Conservation (phyloP, 1,284 basidiomycete species). For the Cronartium ribicola region DNA sequence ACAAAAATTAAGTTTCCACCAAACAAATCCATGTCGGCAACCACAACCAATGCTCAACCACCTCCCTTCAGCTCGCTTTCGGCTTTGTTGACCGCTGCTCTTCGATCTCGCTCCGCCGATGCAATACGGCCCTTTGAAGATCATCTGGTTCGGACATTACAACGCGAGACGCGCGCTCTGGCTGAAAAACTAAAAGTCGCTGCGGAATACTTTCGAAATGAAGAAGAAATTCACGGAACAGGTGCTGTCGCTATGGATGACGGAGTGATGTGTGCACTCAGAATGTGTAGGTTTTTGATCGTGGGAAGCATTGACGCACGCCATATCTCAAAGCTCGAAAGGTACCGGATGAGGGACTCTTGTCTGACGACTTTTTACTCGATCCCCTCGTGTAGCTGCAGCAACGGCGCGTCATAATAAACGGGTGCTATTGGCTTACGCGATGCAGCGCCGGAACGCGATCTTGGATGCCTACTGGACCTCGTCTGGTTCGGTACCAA, state of each 20-base stretch:
- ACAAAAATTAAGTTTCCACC: no score
- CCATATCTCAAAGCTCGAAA: not conserved
- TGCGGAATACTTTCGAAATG: conserved; percentile 28
- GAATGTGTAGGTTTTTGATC: conserved; percentile 23
- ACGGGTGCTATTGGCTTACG: conserved; percentile 29
- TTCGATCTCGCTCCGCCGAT: conserved; percentile 20
- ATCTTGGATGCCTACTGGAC: conserved; percentile 35
- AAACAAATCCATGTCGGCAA: not conserved
- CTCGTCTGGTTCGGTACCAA: conserved; percentile 25
- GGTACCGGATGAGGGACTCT: not conserved
- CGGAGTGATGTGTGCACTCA: conserved; percentile 27
- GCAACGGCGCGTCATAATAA: conserved; percentile 38
- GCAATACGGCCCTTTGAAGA: conserved; percentile 35
- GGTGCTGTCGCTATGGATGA: conserved; percentile 19
- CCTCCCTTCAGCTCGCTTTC: conserved; percentile 16
- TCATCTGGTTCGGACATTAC: conserved; percentile 15
- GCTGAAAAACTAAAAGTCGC: conserved; percentile 22
- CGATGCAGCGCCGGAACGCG: conserved; percentile 36
- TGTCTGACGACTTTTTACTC: not conserved
- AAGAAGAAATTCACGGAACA: conserved; percentile 11
- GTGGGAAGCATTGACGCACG: not conserved
- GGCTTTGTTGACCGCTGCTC: conserved; percentile 13
- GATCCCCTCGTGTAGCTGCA: conserved; percentile 5
- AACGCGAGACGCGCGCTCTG: conserved; percentile 24
- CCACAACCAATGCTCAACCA: not conserved